Base-by-base conservation (phyloP, 495 filamentous ascomycete genomes). In the Cercophora sp. region DNA sequence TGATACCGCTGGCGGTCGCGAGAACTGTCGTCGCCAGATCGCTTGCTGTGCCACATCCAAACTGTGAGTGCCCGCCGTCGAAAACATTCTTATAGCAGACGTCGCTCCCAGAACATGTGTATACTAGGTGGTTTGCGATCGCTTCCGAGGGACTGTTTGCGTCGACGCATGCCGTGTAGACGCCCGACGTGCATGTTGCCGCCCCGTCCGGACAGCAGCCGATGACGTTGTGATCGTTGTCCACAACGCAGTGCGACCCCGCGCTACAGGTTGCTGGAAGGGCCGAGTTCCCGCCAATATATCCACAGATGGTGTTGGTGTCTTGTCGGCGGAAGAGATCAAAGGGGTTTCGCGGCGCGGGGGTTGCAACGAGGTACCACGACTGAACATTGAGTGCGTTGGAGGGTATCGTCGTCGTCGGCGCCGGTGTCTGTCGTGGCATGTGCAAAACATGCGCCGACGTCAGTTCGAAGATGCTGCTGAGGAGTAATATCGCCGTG, bases 191-290 rank as follows among this genome's bases (percentile, higher is more conserved):
- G 52, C 75, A 78, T 13, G 63, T 50, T 5, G 61, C 66, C n/a
- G 43, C 47, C 16, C 71, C 72, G 51, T 77, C 67, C 4, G 75
- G 75, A 50, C 75, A 78, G 57, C 75, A 78, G 27, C 75, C 75
- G n/a, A 78, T 64, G 3, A 71, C 68, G 26, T 65, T 63, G 51
- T 71, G 63, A 29, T 65, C 66, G 19, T 56, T 53, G 62, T 77
- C 75, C 26, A 77, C 52, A 23, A 73, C 75, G 51, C 75, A 78
- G 58, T 78, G 74, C 45, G 73, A 77, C 19, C 75, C 75, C n/a
- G 64, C 61, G 41, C 58, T 66, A 45, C 75, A 78, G 36, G 75
- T 78, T 34, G 75, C 75, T 18, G 75, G 73, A 19, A 78, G 55
- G 27, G 60, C 59, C 23, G 64, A 54, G 43, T 72, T 36, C 18